phyloP scores from a whole-genome alignment of 179 eudicot genomes.

The Kewa caespitosa region DNA sequence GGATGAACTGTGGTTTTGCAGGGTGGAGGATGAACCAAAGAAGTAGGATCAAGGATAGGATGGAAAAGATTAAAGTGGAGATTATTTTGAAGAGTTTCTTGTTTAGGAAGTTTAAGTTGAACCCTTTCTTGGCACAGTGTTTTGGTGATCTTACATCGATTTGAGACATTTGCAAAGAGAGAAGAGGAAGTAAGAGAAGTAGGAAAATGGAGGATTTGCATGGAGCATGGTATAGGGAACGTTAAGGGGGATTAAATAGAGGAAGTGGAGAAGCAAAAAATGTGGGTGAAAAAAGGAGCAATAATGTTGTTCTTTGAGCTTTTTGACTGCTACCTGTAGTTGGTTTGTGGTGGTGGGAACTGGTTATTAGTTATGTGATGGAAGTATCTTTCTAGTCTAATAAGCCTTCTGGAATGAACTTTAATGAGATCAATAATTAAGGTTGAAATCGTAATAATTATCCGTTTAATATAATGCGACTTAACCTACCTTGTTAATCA shows the following conservation, averaged over 20 bases:
- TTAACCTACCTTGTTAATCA: constrained; percentile 10
- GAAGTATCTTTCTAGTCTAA: neutral
- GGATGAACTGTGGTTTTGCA: constrained; percentile 70
- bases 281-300: constrained; percentile 37
- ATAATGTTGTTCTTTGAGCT: constrained; percentile 39
- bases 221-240: constrained; percentile 12
- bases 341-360: constrained; percentile 25
- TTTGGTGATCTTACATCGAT: constrained; percentile 61
- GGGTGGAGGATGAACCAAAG: constrained; percentile 79
- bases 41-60: constrained; percentile 61
- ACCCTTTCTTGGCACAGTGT: constrained; percentile 75
- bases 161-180: constrained; percentile 84
- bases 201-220: constrained; percentile 15
- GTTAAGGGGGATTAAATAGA: constrained; percentile 22
- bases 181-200: neutral
- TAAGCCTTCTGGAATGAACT: constrained; percentile 7
- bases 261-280: constrained; percentile 2
- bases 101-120: constrained; percentile 40
- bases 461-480: neutral
- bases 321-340: constrained; percentile 39
- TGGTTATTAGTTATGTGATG: neutral
- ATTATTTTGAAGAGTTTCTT: constrained; percentile 60
- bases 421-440: neutral
- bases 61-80: constrained; percentile 49
- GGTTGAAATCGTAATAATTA: neutral